Base-by-base conservation (phyloP, 139 green algal genomes). In the Trebouxia sp. region DNA sequence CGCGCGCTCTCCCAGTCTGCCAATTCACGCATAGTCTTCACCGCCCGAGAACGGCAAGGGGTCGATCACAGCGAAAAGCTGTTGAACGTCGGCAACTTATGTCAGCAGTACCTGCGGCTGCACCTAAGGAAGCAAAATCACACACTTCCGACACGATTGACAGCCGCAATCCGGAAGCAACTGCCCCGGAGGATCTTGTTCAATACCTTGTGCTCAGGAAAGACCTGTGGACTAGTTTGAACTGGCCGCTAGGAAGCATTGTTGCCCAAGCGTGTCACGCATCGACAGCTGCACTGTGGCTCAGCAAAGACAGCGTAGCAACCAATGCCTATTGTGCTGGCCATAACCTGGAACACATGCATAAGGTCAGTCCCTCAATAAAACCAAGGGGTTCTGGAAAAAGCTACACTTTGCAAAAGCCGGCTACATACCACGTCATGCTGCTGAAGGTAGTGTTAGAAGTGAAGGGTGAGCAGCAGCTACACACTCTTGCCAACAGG, bases 131-230 rank as follows among this genome's bases (percentile, higher is more conserved):
- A n/a, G n/a, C n/a, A n/a, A n/a, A n/a, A n/a, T n/a, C n/a, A n/a
- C n/a, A n/a, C n/a, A n/a, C n/a, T n/a, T n/a, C n/a, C n/a, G n/a
- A n/a, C n/a, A n/a, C n/a, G n/a, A n/a, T n/a, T n/a, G n/a, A n/a
- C n/a, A n/a, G n/a, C 0, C 0, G 1, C 22, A 20, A 37, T 32
- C 5, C 38, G 15, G 10, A 48, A 55, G 26, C 24, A 22, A 5
- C 39, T 55, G 67, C 26, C 39, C 39, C 67, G 53, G 20, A 56
- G 26, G 39, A 85, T 0, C 38, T 97, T 0, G 80, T 97, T 24
- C 96, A 99, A 79, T 98, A 98, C 72, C 85, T 99, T 3, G 90
- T 99, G n/a, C 58, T 99, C 26, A 84, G 96, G 1, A 84, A 87
- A n/a, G 96, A 99, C 82, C 83, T 99, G 3, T 97, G 92, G 89